Conservation (phyloP, 2,329 filamentous ascomycete species). For the Endoconidiophora laricicola region DNA sequence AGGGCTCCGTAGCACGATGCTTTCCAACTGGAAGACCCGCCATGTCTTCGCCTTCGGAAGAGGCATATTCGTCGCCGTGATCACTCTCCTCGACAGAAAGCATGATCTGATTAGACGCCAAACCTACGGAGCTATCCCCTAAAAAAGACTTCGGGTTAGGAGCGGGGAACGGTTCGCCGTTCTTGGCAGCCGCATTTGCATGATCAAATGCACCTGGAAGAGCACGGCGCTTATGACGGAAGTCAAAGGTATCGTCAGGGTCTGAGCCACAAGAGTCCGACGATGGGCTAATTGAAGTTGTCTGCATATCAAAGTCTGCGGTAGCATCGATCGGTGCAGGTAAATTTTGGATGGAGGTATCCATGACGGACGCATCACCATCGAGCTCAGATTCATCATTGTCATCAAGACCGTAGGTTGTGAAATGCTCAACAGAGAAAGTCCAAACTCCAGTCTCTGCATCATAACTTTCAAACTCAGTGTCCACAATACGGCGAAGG, state of each 20-base stretch:
- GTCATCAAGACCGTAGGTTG: constrained; percentile 79
- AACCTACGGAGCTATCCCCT: constrained; percentile 79
- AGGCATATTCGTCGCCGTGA: constrained; percentile 61
- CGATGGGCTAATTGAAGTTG: constrained; percentile 7
- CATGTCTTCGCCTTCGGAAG: constrained; percentile 53
- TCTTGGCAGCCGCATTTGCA: constrained; percentile 29
- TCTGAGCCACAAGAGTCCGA: constrained; percentile 15
- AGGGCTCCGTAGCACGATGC: constrained; percentile 61
- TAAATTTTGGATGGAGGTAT: not conserved
- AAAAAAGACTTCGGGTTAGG: constrained; percentile 65
- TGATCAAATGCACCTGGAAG: constrained; percentile 68
- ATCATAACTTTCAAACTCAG: constrained; percentile 69
- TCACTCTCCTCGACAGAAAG: constrained; percentile 44
- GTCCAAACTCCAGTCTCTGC: constrained; percentile 69
- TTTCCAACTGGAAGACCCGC: constrained; percentile 60
- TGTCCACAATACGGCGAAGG: constrained; percentile 62
- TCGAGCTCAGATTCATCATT: constrained; percentile 50
- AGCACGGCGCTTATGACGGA: constrained; percentile 29
- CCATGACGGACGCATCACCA: constrained; percentile 1
- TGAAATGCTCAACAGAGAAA: constrained; percentile 92
- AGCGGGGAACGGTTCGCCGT: constrained; percentile 19
- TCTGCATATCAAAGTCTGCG: not conserved
- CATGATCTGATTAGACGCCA: constrained; percentile 44
- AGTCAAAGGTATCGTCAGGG: constrained; percentile 40
- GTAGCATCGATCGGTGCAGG: not conserved